Evolutionary conservation across 202 grass and related monocot species (phyloP), one percentile per base, ranked within the genome.

Genomic region (Setaria italica): DNA sequence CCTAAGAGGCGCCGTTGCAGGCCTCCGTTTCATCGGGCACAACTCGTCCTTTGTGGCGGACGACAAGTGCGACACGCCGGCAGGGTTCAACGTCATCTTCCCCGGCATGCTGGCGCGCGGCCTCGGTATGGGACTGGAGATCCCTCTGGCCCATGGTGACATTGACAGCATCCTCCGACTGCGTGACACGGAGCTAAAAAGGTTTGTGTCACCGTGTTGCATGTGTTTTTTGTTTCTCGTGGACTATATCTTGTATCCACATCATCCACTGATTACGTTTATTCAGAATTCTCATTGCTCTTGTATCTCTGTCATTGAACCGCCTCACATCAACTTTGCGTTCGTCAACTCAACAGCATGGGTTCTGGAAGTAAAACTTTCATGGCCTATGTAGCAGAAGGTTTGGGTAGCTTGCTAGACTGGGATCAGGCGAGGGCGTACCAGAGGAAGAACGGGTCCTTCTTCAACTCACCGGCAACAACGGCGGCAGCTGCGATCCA

Each of bases 361-460:
- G 83, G 67, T 67, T 42, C 59, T 37, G 87, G 84, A 62, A 57
- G 58, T 71, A 84, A 84, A 84, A 69, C 84, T 32, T 92, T 87
- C 58, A 83, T 89, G 73, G 87, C 87, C 34, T 92, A 92, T 67
- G 72, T 92, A 56, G 78, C 90, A 35, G 90, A 92, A 87, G 90
- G 86, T 62, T 80, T 92, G 47, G 74, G 80, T 32, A 39, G 81
- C 41, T 43, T 45, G 9, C 67, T 84, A 20, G 82, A 92, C 48
- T 89, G 73, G 87, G 70, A 86, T 70, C 83, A 89, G 64, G 43
- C 76, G 64, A 84, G 80, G 79, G 76, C 56, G 80, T 89, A 75
- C 84, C 90, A 89, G 59, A 71, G 69, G 60, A 68, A 78, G 74
- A 88, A 92, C 75, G 90, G 90, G 59, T 92, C 90, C 14, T 45